Percentiles rank a stretch among this genome's conserved stretches.
Conservation (phyloP, 768 basidiomycete genomes). For the Dentipellis fragilis region DNA sequence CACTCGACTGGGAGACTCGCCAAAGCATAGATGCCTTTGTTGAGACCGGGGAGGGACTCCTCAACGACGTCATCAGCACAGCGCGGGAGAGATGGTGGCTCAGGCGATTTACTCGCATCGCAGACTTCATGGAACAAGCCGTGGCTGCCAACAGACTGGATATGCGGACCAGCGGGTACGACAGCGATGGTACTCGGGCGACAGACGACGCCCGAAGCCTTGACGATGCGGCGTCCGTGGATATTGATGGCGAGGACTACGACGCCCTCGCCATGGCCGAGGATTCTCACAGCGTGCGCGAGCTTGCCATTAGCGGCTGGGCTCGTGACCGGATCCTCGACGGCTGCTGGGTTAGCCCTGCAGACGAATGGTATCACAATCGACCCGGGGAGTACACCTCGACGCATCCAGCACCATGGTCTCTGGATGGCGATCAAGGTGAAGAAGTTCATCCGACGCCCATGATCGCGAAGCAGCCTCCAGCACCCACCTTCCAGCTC, state of each 20-base stretch:
- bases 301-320: constrained; percentile 63
- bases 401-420: constrained; percentile 57
- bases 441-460: constrained; percentile 35
- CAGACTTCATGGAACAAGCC: constrained; percentile 58
- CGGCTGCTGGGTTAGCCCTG: constrained; percentile 68
- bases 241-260: constrained; percentile 14
- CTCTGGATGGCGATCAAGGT: constrained; percentile 15
- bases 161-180: constrained; percentile 25
- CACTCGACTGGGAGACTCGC: constrained; percentile 57
- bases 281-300: constrained; percentile 34
- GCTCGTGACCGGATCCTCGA: constrained; percentile 62
- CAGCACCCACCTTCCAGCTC: constrained; percentile 53
- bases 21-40: constrained; percentile 63
- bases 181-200: constrained; percentile 21
- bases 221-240: constrained; percentile 16
- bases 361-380: constrained; percentile 51
- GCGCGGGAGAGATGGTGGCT: constrained; percentile 70
- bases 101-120: constrained; percentile 50
- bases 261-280: constrained; percentile 31
- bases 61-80: constrained; percentile 47
- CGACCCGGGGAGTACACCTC: constrained; percentile 20
- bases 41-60: constrained; percentile 61
- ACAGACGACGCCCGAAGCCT: constrained; percentile 30
- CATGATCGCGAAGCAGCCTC: constrained; percentile 35
- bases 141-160: constrained; percentile 42